phyloP scores from a whole-genome alignment of 202 grass and related monocot species.

The Bolboschoenoplectus hybrid region DNA sequence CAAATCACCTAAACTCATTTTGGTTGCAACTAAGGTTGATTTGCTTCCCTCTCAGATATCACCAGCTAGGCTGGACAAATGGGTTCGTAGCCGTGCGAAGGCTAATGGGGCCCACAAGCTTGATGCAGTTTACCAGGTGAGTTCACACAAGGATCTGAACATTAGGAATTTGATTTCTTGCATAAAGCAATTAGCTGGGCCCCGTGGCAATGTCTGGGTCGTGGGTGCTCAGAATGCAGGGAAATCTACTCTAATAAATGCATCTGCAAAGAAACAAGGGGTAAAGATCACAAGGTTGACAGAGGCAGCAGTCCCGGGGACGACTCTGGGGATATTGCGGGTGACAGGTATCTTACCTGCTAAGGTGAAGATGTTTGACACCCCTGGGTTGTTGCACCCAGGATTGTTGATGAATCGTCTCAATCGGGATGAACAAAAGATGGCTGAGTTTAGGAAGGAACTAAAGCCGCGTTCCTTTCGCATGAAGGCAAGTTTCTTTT shows the following conservation, averaged over 20 bases:
- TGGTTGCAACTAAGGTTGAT: slow-evolving; percentile 82
- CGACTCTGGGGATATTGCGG: slow-evolving; percentile 84
- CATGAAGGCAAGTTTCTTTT: slow-evolving; percentile 67
- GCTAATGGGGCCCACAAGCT: slow-evolving; percentile 78
- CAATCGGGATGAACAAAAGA: slow-evolving; percentile 76
- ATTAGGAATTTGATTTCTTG: slow-evolving; percentile 83
- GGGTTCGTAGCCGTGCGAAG: slow-evolving; percentile 83
- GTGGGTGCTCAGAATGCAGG: slow-evolving; percentile 97
- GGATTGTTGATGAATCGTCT: slow-evolving; percentile 79
- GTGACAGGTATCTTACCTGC: slow-evolving; percentile 82
- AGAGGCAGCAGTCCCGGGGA: slow-evolving; percentile 83
- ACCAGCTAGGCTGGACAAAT: slow-evolving; percentile 69
- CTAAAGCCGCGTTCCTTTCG: slow-evolving; percentile 67
- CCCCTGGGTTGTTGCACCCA: slow-evolving; percentile 86
- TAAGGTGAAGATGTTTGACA: slow-evolving; percentile 97
- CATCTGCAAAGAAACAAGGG: slow-evolving; percentile 76
- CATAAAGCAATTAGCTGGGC: slow-evolving; percentile 72
- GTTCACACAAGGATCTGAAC: slow-evolving; percentile 75
- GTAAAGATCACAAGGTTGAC: slow-evolving; percentile 77
- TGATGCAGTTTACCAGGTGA: slow-evolving; percentile 75
- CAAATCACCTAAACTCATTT: slow-evolving; percentile 74
- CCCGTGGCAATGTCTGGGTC: slow-evolving; percentile 91
- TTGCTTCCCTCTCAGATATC: slow-evolving; percentile 77
- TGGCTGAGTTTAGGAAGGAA: slow-evolving; percentile 92
- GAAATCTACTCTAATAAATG: slow-evolving; percentile 98